These are phyloP conservation scores for Penstemon davidsonii DNA, from an alignment of 257 asterid species.

Conservation along the genomic window DNA sequence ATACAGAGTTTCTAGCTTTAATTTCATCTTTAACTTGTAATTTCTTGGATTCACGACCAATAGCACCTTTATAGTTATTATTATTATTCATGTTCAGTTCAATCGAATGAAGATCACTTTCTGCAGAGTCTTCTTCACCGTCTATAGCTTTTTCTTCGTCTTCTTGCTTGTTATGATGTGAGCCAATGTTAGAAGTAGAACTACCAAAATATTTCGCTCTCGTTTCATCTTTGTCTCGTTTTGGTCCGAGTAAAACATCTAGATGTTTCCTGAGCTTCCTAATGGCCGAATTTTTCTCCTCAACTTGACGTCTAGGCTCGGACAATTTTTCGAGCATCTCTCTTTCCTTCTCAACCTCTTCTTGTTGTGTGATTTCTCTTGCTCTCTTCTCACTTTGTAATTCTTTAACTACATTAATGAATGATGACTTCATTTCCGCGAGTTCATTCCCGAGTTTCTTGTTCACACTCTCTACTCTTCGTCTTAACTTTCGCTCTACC, in stretches of 20 bases:
- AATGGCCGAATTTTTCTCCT: slow-evolving; percentile 65
- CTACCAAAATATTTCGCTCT: slow-evolving; percentile 34
- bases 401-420: slow-evolving; percentile 59
- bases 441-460: slow-evolving; percentile 77
- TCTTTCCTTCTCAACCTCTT: slow-evolving; percentile 63
- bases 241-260: slow-evolving; percentile 64
- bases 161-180: slow-evolving; percentile 34
- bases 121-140: slow-evolving; percentile 53
- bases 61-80: slow-evolving; percentile 23
- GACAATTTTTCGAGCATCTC: slow-evolving; percentile 60
- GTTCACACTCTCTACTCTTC: slow-evolving; percentile 75
- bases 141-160: slow-evolving; percentile 51
- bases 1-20: slow-evolving; percentile 45
- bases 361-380: slow-evolving; percentile 66
- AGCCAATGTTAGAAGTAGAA: slow-evolving; percentile 30
- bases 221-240: slow-evolving; percentile 44
- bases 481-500: slow-evolving; percentile 67
- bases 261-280: slow-evolving; percentile 77
- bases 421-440: slow-evolving; percentile 57
- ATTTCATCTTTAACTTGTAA: slow-evolving; percentile 35
- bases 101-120: slow-evolving; percentile 68
- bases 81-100: slow-evolving; percentile 51
- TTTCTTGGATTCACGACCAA: slow-evolving; percentile 37
- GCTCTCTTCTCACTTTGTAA: slow-evolving; percentile 78
- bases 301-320: slow-evolving; percentile 58